Evolutionary conservation across 345 rosid species (phyloP), one percentile per base, ranked within the genome.

Genomic region (Schrenkiella parvula): DNA sequence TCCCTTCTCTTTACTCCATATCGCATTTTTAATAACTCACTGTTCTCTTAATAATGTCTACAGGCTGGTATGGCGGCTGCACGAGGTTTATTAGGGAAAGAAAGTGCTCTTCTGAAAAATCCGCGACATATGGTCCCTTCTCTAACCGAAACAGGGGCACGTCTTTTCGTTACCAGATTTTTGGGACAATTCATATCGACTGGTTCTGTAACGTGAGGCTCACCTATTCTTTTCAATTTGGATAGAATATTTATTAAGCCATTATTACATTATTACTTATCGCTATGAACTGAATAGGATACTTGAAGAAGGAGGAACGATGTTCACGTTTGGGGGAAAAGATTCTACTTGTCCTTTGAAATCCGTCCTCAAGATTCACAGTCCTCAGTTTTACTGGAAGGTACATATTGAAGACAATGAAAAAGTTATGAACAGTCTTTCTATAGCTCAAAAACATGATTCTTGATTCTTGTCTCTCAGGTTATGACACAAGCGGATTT

Each of bases 311-410:
- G 97, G 97, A 53, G 98, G 98, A 66, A 87, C 95, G 12, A 83
- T 84, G 68, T 91, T 84, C 72, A 80, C 83, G 3, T 93, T 89
- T n/a, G 87, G 82, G 15, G 96, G 93, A 72, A 70, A 80, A 15
- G 50, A 51, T 22, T 62, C 74, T 68, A 81, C 73, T 31, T 88
- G 85, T 77, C 70, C 72, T 34, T 70, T 81, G 58, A 84, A 80
- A 73, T 69, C 82, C 71, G 71, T 76, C 34, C 67, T 93, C 78
- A 89, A 76, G 76, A 80, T 93, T 70, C 93, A 91, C 80, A 84
- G 69, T 80, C 93, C 96, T 43, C 90, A 82, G 57, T 89, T 93
- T 82, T 91, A 93, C 79, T 91, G 97, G 93, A 93, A 93, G 97
- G 99, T 91, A 74, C 13, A 35, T 17, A n/a, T 13, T 2, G 4